Conservation (phyloP, 768 basidiomycete species). For the Phylloporus sp. region DNA sequence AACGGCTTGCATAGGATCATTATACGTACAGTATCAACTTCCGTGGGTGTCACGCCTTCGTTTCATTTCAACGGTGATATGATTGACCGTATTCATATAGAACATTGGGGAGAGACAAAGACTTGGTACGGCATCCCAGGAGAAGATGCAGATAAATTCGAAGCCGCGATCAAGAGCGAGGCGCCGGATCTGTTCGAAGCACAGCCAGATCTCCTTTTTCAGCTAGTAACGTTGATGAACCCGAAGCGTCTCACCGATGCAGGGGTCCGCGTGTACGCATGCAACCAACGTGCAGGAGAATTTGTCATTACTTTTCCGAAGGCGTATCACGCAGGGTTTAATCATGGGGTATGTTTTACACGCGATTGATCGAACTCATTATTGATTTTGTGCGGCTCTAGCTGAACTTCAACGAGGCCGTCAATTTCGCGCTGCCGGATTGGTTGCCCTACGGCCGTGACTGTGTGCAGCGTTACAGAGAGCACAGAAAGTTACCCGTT, state of each 20-base stretch:
- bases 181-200: conserved; percentile 98
- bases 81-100: conserved; percentile 39
- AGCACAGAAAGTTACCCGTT: conserved; percentile 89
- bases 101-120: conserved; percentile 99
- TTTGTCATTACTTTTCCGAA: conserved; percentile 98
- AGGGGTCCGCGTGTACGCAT: conserved; percentile 88
- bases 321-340: conserved; percentile 97
- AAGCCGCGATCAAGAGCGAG: conserved; percentile 89
- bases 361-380: conserved; percentile 19
- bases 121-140: conserved; percentile 99
- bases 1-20: conserved; percentile 63
- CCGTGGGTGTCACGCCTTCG: conserved; percentile 49
- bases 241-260: conserved; percentile 81
- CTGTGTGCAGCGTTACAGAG: conserved; percentile 85
- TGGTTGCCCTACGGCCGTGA: conserved; percentile 87
- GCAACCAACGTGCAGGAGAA: conserved; percentile 95
- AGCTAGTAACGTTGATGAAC: conserved; percentile 96
- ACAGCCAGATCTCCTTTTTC: conserved; percentile 94
- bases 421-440: conserved; percentile 95
- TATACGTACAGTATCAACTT: conserved; percentile 96
- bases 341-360: conserved; percentile 78
- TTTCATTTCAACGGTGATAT: conserved; percentile 18
- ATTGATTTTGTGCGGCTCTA: conserved; percentile 35
- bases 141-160: conserved; percentile 92
- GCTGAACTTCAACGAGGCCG: conserved; percentile 99